Percentiles rank a stretch among this genome's conserved stretches.
These are phyloP conservation scores for Dothideomycetes sp. DNA, from an alignment of 2,329 filamentous ascomycete genomes.

Conservation along the genomic window DNA sequence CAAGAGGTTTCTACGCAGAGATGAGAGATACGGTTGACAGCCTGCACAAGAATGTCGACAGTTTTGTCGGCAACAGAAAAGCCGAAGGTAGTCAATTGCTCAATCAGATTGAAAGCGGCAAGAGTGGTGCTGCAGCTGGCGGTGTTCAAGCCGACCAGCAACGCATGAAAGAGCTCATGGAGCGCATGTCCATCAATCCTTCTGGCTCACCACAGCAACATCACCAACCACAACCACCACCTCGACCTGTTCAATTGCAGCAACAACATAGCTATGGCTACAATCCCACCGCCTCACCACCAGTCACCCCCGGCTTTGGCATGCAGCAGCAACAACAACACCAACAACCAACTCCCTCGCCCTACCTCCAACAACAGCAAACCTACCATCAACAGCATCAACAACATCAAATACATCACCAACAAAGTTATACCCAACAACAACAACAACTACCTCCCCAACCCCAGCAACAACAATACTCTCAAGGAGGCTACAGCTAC, in stretches of 20 bases:
- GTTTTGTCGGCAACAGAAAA: constrained; percentile 88
- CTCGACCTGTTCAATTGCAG: constrained; percentile 35
- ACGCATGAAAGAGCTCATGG: constrained; percentile 81
- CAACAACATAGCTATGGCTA: constrained; percentile 34
- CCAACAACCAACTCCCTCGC: constrained; percentile 17
- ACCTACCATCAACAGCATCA: constrained; percentile 1
- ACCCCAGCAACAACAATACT: background rate
- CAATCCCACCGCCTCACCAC: constrained; percentile 40
- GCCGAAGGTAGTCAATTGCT: constrained; percentile 86
- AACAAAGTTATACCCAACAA: constrained; percentile 7
- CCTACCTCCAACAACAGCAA: constrained; percentile 12
- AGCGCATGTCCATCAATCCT: constrained; percentile 79
- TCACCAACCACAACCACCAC: constrained; percentile 29
- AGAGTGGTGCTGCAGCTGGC: constrained; percentile 44
- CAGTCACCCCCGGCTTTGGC: constrained; percentile 37
- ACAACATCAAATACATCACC: constrained; percentile 1
- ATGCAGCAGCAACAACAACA: constrained; percentile 24
- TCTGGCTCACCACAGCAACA: constrained; percentile 19
- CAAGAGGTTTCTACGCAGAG: constrained; percentile 87
- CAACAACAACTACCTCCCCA: background rate
- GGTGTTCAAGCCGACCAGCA: constrained; percentile 77
- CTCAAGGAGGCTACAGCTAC: constrained; percentile 24
- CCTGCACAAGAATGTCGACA: constrained; percentile 89
- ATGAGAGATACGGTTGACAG: constrained; percentile 94
- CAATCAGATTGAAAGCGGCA: constrained; percentile 74